Evolutionary conservation across 306 rosid species (phyloP).

Genomic region (Dalbergia cultrata): DNA sequence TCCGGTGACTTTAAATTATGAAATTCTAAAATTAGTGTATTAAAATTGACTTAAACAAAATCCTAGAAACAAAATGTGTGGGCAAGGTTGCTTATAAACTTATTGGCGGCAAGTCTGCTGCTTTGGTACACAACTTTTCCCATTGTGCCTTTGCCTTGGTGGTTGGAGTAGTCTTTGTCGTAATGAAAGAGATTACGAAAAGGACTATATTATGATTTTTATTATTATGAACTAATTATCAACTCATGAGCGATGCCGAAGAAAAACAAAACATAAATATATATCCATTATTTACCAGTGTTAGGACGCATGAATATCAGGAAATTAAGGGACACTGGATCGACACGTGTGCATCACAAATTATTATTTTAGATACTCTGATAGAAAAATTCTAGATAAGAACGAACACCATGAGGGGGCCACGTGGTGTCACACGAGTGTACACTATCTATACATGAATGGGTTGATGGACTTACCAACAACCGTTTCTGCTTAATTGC

Average conservation of each 20-base stretch:
- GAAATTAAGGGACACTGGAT: constrained; percentile 15
- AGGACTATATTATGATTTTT: constrained; percentile 20
- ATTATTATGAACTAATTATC: constrained; percentile 14
- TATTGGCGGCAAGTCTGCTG: constrained; percentile 24
- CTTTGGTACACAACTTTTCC: constrained; percentile 22
- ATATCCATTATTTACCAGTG: neutral
- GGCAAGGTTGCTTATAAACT: constrained; percentile 12
- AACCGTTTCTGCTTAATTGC: constrained; percentile 20
- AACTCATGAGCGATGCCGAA: neutral
- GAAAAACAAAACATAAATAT: constrained; percentile 1
- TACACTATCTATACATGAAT: constrained; percentile 1
- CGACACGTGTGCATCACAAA: neutral
- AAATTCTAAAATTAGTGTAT: neutral
- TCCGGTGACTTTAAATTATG: neutral
- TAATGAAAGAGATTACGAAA: constrained; percentile 46
- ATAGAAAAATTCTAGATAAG: constrained; percentile 2
- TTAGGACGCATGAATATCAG: neutral
- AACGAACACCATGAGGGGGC: neutral
- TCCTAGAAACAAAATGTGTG: constrained; percentile 9
- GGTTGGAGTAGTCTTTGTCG: constrained; percentile 49
- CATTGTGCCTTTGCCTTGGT: constrained; percentile 22
- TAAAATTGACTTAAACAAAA: constrained; percentile 19
- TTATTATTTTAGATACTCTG: neutral
- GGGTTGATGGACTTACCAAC: constrained; percentile 28
- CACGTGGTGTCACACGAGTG: constrained; percentile 24